Evolutionary conservation across 805 yeast species (phyloP), one percentile per base, ranked within the genome.

Genomic region (Hanseniaspora valbyensis): DNA sequence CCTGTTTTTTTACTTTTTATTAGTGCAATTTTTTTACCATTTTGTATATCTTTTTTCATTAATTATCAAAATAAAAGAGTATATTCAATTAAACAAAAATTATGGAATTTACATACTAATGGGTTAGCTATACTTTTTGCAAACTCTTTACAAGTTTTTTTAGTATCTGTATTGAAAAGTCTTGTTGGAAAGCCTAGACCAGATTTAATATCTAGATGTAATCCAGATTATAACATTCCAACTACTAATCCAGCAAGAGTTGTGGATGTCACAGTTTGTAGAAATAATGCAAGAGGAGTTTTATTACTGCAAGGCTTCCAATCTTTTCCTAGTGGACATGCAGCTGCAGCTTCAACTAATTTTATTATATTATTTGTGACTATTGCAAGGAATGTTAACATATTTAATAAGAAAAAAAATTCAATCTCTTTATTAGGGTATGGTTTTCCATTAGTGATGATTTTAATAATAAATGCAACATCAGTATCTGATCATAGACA

Each of bases 241-340:
- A 25, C 39, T 4, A 16, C 28, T 2, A 28, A 40, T n/a, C 39
- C 33, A 7, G 21, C 36, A 9, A 33, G 38, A 24, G 21, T 18
- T 13, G 49, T 46, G 5, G 53, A 50, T n/a, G 49, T 50, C 18
- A 21, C 48, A 7, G 21, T 44, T 1, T 50, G 53, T 33, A 29
- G 19, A 21, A 33, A 37, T 13, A 39, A 43, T 13, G 42, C 24
- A 9, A 28, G 39, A 4, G 38, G 42, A 22, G 16, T 45, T 13
- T 22, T 32, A 5, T 34, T 50, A 16, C 41, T 39, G 12, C 46
- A 44, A 24, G 53, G 53, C 3, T 50, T 50, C 19, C 42, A 49
- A 32, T 44, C 50, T 14, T 50, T 43, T 28, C 53, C 53, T 3
- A 50, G 53, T 40, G 53, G 53, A 2, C 48, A 49, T 33, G 53